These are phyloP conservation scores for Neurospora sp. DNA, from an alignment of 495 filamentous ascomycete species.

Conservation along the genomic window DNA sequence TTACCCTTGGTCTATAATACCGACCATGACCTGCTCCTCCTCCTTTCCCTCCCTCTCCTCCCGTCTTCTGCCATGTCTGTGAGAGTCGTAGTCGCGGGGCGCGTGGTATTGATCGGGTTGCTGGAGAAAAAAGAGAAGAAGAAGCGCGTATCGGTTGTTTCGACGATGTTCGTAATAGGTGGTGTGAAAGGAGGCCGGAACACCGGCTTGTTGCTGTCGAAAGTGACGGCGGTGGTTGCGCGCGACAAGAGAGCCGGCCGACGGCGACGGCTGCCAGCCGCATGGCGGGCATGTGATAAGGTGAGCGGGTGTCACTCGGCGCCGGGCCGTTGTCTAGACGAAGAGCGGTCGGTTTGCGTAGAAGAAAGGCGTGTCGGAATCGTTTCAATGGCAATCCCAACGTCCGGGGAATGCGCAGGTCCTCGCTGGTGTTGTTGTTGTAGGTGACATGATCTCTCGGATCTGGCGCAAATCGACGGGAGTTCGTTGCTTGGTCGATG, in stretches of 20 bases:
- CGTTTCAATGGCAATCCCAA: background rate
- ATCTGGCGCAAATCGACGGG: background rate
- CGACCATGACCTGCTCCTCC: background rate
- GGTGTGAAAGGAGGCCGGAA: background rate
- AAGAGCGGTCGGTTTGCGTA: background rate
- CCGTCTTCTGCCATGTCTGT: background rate
- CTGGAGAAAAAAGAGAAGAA: background rate
- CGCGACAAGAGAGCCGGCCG: slow-evolving; percentile 17
- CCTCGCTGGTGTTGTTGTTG: background rate
- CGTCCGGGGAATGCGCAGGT: background rate
- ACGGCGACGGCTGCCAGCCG: slow-evolving; percentile 15
- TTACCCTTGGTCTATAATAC: slow-evolving; percentile 10
- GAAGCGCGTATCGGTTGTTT: background rate
- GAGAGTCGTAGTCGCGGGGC: background rate
- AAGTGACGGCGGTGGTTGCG: slow-evolving; percentile 5
- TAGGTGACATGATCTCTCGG: background rate
- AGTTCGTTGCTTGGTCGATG: background rate
- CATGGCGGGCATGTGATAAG: slow-evolving; percentile 14
- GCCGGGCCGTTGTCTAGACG: background rate
- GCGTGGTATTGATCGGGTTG: background rate
- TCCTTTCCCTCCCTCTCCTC: background rate
- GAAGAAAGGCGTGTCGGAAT: background rate
- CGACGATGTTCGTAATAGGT: background rate
- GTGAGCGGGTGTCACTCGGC: background rate
- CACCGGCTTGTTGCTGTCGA: background rate